phyloP scores from a whole-genome alignment of 2,329 filamentous ascomycete species.

The Cladophialophora chaetospira region DNA sequence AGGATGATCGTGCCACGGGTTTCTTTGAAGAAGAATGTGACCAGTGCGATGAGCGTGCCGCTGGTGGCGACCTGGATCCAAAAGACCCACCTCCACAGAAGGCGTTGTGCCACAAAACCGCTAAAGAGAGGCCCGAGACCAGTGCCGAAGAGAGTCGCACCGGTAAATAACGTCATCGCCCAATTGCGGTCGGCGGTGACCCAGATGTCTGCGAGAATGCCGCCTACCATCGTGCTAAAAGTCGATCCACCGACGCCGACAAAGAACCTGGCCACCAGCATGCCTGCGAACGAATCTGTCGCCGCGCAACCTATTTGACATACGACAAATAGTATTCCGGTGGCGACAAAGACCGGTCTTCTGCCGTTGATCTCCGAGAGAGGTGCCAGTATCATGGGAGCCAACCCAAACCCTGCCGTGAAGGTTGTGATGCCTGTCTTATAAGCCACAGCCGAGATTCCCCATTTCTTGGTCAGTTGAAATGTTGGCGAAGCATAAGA shows the following conservation, averaged over 20 bases:
- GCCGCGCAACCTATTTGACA: slow-evolving; percentile 70
- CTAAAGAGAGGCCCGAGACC: slow-evolving; percentile 75
- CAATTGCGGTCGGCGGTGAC: slow-evolving; percentile 76
- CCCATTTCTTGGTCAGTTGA: slow-evolving; percentile 67
- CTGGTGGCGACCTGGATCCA: slow-evolving; percentile 79
- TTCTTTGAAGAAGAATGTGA: slow-evolving; percentile 75
- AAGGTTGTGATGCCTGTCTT: slow-evolving; percentile 76
- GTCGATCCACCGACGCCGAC: slow-evolving; percentile 68
- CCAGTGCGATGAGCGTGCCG: slow-evolving; percentile 62
- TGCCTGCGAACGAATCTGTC: slow-evolving; percentile 68
- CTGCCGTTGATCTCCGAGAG: slow-evolving; percentile 87
- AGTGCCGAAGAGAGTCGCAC: slow-evolving; percentile 74
- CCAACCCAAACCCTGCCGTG: slow-evolving; percentile 76
- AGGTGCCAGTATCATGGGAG: slow-evolving; percentile 85
- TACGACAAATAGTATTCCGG: slow-evolving; percentile 71
- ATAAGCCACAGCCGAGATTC: slow-evolving; percentile 64
- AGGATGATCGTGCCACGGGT: slow-evolving; percentile 80
- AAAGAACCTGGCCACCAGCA: slow-evolving; percentile 72
- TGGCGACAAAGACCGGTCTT: slow-evolving; percentile 75
- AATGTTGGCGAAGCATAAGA: slow-evolving; percentile 71
- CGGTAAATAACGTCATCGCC: slow-evolving; percentile 86
- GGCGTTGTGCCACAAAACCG: slow-evolving; percentile 67
- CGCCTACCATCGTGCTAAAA: slow-evolving; percentile 90
- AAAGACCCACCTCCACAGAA: slow-evolving; percentile 83
- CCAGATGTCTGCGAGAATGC: slow-evolving; percentile 86